phyloP scores from a whole-genome alignment of 345 rosid genomes.

The Rhodomyrtus tomentosa region DNA sequence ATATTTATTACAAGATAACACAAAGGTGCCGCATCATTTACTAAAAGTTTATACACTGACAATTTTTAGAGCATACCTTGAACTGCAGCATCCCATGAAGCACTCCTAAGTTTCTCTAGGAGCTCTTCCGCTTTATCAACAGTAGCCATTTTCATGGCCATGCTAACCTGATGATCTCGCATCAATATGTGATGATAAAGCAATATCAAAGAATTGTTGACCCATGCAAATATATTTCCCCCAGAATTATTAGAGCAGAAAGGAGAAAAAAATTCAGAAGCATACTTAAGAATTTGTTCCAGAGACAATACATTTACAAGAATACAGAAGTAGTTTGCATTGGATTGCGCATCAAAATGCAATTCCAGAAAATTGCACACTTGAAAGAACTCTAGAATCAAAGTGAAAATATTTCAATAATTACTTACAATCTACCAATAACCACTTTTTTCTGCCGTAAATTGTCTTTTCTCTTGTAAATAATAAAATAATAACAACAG shows the following conservation, averaged over 20 bases:
- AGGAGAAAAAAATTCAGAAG: background rate
- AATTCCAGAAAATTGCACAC: background rate
- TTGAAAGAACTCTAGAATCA: background rate
- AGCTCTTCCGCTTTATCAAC: slow-evolving; percentile 75
- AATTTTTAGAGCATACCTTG: slow-evolving; percentile 35
- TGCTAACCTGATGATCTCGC: slow-evolving; percentile 50
- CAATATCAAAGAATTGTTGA: background rate
- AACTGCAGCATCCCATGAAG: slow-evolving; percentile 86
- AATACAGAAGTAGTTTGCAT: background rate
- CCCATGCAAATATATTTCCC: background rate
- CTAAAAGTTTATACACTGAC: background rate
- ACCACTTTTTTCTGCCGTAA: background rate
- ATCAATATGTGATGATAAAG: background rate
- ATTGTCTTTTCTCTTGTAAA: background rate
- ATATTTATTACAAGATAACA: background rate
- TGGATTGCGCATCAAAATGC: background rate
- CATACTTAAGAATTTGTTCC: background rate
- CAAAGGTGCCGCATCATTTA: background rate
- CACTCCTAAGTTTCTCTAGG: slow-evolving; percentile 69
- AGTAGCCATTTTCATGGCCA: slow-evolving; percentile 95
- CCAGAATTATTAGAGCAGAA: background rate
- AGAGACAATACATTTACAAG: background rate
- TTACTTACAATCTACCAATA: background rate
- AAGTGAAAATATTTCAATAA: background rate
- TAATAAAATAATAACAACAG: background rate